Evolutionary conservation across 2,329 filamentous ascomycete species (phyloP).

Genomic region (Zasmidium citrigriseum): DNA sequence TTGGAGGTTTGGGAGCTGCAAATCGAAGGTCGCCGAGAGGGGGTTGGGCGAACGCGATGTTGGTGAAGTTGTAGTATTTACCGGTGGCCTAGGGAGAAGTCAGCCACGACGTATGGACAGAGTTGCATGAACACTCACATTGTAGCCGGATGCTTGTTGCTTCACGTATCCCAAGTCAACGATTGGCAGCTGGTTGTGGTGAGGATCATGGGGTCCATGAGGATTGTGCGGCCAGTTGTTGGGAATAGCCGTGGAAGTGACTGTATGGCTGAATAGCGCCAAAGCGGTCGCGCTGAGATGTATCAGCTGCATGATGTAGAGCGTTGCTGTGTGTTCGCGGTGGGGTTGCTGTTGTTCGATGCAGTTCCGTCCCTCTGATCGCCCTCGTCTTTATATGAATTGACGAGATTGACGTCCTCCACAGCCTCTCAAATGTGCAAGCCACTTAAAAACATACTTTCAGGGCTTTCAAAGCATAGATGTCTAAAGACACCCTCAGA

Average conservation of each 20-base stretch:
- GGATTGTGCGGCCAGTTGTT: not conserved
- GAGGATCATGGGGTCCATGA: not conserved
- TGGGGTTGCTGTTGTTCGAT: not conserved
- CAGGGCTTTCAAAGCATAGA: not conserved
- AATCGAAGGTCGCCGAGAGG: constrained; percentile 55
- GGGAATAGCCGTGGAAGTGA: no score
- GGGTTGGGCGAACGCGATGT: constrained; percentile 58
- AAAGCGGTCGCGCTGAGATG: not conserved
- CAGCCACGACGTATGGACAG: no score
- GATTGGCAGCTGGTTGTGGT: no score
- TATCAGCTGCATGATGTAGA: not conserved
- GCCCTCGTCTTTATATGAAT: not conserved
- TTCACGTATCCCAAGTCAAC: constrained; percentile 1
- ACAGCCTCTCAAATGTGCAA: not conserved
- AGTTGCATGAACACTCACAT: not conserved
- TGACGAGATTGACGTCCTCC: not conserved
- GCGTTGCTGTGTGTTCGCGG: not conserved
- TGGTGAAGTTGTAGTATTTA: constrained; percentile 54
- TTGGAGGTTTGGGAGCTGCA: constrained; percentile 43
- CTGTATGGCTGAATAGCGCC: not conserved
- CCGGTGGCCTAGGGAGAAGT: not conserved
- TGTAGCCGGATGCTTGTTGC: not conserved
- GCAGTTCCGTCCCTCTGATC: not conserved
- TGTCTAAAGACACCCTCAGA: not conserved
- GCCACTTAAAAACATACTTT: not conserved